phyloP scores from a whole-genome alignment of 495 filamentous ascomycete genomes.

The Usnea hakonensis region DNA sequence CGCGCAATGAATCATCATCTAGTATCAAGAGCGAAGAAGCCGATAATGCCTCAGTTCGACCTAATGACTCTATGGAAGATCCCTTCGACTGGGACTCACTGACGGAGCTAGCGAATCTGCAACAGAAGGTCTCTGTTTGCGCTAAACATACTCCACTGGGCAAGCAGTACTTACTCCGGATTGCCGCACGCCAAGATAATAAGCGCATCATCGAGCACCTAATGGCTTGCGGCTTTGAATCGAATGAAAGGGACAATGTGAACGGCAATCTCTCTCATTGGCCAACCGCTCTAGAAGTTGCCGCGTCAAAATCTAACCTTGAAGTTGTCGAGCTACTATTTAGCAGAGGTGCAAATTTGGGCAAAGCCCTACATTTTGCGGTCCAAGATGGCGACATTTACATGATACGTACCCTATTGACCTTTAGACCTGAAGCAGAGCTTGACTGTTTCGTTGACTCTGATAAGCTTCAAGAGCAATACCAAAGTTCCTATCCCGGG shows the following conservation, averaged over 20 bases:
- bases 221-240: not conserved
- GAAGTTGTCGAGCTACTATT: not conserved
- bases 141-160: not conserved
- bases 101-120: not conserved
- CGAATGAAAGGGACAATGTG: not conserved
- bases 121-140: not conserved
- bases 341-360: not conserved
- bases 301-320: not conserved
- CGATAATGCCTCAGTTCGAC: not conserved
- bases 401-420: not conserved
- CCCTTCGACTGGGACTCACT: not conserved
- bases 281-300: constrained; percentile 1
- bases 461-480: not conserved
- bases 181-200: not conserved
- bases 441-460: not conserved
- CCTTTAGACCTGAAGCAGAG: constrained; percentile 1
- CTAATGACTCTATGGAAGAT: not conserved
- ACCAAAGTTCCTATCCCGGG: not conserved
- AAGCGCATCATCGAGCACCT: not conserved
- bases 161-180: constrained; percentile 1
- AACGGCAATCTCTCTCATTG: not conserved
- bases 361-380: constrained; percentile 4
- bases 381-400: not conserved
- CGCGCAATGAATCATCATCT: not conserved
- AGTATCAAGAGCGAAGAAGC: not conserved